These are phyloP conservation scores for Xylariaceae sp. DNA, from an alignment of 2,329 filamentous ascomycete genomes.

Conservation along the genomic window DNA sequence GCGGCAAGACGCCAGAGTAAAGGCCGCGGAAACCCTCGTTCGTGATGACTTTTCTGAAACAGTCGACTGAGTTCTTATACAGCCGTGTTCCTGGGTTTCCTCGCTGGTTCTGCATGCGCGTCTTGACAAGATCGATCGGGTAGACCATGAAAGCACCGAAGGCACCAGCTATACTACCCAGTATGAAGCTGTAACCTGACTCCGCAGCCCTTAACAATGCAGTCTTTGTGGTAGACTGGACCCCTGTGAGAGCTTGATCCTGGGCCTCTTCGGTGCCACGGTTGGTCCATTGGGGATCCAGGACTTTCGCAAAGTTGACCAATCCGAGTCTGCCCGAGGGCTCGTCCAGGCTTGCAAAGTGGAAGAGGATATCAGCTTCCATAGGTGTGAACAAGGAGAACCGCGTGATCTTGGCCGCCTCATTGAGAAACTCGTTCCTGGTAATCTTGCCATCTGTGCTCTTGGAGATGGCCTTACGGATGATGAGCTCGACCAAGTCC, in stretches of 20 bases:
- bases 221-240: conserved; percentile 46
- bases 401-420: conserved; percentile 81
- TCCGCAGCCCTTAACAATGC: conserved; percentile 60
- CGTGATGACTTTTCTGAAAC: conserved; percentile 82
- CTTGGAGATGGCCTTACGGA: conserved; percentile 77
- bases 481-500: conserved; percentile 91
- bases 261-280: conserved; percentile 45
- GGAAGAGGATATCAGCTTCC: conserved; percentile 98
- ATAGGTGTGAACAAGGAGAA: conserved; percentile 97
- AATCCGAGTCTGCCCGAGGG: conserved; percentile 78
- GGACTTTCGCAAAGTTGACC: conserved; percentile 84
- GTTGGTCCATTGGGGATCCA: conserved; percentile 85
- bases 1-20: conserved; percentile 90
- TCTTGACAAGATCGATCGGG: conserved; percentile 97
- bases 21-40: conserved; percentile 87
- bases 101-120: conserved; percentile 95
- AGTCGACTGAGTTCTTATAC: conserved; percentile 97
- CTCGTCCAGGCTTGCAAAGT: conserved; percentile 90
- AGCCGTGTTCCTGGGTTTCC: conserved; percentile 75
- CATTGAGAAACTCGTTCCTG: conserved; percentile 85
- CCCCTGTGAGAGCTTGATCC: conserved; percentile 28
- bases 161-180: conserved; percentile 85
- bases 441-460: conserved; percentile 90
- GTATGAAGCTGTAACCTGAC: conserved; percentile 80
- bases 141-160: conserved; percentile 99